Conservation (phyloP, 1,139 yeast species). For the Pichia kudriavzevii region DNA sequence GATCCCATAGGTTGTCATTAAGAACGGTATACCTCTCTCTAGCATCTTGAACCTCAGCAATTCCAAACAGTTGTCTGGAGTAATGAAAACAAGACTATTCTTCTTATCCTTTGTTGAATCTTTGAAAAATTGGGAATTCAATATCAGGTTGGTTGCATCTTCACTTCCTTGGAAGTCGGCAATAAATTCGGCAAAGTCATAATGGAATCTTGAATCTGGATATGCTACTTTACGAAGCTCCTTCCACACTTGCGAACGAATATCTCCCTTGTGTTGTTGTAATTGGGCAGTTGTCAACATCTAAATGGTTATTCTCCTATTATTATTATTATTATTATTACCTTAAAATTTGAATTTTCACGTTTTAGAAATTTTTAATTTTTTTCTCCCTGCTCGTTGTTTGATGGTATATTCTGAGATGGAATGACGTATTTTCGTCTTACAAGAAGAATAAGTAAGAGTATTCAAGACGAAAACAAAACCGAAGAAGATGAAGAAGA, state of each 20-base stretch:
- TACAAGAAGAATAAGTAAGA: too few relatives aligned
- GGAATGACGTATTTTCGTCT: too few relatives aligned
- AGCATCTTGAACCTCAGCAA: constrained; percentile 20
- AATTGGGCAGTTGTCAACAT: constrained; percentile 10
- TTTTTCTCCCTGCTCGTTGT: too few relatives aligned
- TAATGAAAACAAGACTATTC: constrained; percentile 19
- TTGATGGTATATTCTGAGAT: too few relatives aligned
- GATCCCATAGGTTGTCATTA: constrained; percentile 27
- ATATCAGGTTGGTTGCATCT: constrained; percentile 15
- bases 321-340: too few relatives aligned
- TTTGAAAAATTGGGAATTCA: constrained; percentile 14
- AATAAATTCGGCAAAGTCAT: constrained; percentile 25
- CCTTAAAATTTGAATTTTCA: too few relatives aligned
- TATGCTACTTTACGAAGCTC: constrained; percentile 24
- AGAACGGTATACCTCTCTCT: constrained; percentile 19
- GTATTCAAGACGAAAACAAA: too few relatives aligned
- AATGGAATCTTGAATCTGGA: constrained; percentile 26
- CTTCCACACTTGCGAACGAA: constrained; percentile 23
- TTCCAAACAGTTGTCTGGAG: constrained; percentile 27
- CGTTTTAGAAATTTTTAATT: too few relatives aligned
- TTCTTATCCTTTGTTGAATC: constrained; percentile 7
- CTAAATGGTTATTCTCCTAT: too few relatives aligned
- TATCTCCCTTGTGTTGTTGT: constrained; percentile 20
- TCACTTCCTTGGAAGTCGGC: constrained; percentile 26
- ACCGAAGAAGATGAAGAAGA: too few relatives aligned